Base-by-base conservation (phyloP, 1,284 basidiomycete genomes). In the Volvariella surrecta region DNA sequence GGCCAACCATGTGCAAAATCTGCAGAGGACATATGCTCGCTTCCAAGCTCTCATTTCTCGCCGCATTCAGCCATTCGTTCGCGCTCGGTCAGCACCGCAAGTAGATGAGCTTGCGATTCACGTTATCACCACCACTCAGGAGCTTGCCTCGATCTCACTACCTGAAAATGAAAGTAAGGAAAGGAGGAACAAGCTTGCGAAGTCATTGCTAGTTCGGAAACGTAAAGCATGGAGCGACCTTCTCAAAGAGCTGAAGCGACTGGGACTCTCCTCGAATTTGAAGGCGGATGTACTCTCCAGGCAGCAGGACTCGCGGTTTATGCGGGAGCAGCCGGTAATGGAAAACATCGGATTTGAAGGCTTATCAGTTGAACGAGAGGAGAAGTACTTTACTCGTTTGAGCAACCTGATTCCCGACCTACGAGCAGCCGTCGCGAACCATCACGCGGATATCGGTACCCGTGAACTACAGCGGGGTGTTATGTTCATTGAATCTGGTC, bases 171-270 rank as follows among this genome's bases (percentile, higher is more conserved):
- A 73, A 1, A 58, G 77, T 2, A 65, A 70, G 24, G 79, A 86
- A 48, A 80, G 77, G 39, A 79, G 84, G 42, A 69, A 71, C 46
- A 93, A 90, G 63, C 70, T 77, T 37, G 71, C 79, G 50, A 96
- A 95, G 60, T 77, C 83, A 30, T 63, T 87, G 3, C 61, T 94
- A 40, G 78, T 83, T 6, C 78, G 89, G 22, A 99, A 99, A 66
- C 74, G 88, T 47, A 92, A 91, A 58, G 94, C 93, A 1, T 94
- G 86, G 78, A 81, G 85, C 20, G 92, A 98, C 58, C 68, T 98
- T 16, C 70, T 97, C 49, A 95, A 92, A 63, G 89, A 94, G 56
- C 70, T 98, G 31, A 89, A 89, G 55, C 75, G 77, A 1, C 68
- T 81, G 21, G 96, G 96, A 3, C 73, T 98, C 45, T 72, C 89